These are phyloP conservation scores for Hypholoma sublateritium DNA, from an alignment of 768 basidiomycete genomes.

Conservation along the genomic window DNA sequence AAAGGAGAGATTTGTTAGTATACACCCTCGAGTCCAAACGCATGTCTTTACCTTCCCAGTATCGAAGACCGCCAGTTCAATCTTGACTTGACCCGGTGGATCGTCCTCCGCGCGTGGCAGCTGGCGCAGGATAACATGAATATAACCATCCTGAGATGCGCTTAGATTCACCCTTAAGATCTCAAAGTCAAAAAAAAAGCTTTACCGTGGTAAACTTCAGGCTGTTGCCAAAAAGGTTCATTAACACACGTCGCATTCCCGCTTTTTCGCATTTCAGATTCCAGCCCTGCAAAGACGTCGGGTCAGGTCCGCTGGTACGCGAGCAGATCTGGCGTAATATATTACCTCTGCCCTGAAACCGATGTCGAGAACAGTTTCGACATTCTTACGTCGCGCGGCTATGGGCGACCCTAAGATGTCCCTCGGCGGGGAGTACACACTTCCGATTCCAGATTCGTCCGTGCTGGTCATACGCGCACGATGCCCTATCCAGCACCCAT, in stretches of 20 bases:
- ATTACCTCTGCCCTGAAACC: constrained; percentile 65
- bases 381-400: constrained; percentile 43
- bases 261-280: constrained; percentile 85
- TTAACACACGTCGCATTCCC: constrained; percentile 86
- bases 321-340: neutral
- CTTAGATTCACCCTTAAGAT: neutral
- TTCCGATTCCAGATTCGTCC: constrained; percentile 82
- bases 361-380: constrained; percentile 90
- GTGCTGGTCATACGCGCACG: constrained; percentile 72
- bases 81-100: constrained; percentile 59
- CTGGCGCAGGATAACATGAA: constrained; percentile 82
- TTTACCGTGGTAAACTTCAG: constrained; percentile 84
- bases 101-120: constrained; percentile 55
- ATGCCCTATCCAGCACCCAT: constrained; percentile 93
- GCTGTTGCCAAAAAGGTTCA: constrained; percentile 95
- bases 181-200: constrained; percentile 19
- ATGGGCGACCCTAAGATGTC: constrained; percentile 45
- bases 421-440: constrained; percentile 85
- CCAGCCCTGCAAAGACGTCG: constrained; percentile 64
- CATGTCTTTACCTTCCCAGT: constrained; percentile 73
- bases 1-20: neutral
- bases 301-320: neutral
- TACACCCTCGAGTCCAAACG: neutral
- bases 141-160: constrained; percentile 67
- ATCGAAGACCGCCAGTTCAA: constrained; percentile 85